Evolutionary conservation across 73 alveolate species (phyloP).

Genomic region (Paramecium sonneborni): DNA sequence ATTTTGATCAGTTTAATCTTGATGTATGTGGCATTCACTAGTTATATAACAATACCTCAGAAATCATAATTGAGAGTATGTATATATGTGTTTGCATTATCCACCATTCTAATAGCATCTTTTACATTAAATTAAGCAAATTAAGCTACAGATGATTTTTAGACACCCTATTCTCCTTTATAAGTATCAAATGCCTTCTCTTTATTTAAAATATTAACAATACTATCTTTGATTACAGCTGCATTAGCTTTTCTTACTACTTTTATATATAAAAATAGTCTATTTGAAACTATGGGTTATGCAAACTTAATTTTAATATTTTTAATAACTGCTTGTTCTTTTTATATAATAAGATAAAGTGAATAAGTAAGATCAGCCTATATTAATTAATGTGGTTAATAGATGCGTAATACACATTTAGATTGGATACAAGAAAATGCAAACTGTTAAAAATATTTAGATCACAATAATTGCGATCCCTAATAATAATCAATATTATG

Average conservation of each 20-base stretch:
- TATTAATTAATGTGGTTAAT: not conserved
- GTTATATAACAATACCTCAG: not conserved
- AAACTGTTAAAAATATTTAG: not conserved
- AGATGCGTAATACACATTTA: slow-evolving; percentile 9
- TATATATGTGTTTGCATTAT: not conserved
- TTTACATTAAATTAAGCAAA: not conserved
- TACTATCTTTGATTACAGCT: not conserved
- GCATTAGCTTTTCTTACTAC: not conserved
- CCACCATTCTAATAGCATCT: not conserved
- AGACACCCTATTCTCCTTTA: not conserved
- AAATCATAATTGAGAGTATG: not conserved
- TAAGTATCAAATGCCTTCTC: not conserved
- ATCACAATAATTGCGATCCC: not conserved
- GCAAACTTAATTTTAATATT: not conserved
- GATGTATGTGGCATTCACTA: not conserved
- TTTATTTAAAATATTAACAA: not conserved
- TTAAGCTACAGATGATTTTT: not conserved
- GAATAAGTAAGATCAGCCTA: not conserved
- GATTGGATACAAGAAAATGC: not conserved
- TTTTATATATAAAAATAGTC: not conserved
- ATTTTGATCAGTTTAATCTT: not conserved
- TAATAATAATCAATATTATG: not conserved
- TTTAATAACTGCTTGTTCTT: not conserved
- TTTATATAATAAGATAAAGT: not conserved
- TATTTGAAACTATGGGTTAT: not conserved